Evolutionary conservation across 2,329 filamentous ascomycete genomes (phyloP).

Genomic region (Corniculantispora saksenae): DNA sequence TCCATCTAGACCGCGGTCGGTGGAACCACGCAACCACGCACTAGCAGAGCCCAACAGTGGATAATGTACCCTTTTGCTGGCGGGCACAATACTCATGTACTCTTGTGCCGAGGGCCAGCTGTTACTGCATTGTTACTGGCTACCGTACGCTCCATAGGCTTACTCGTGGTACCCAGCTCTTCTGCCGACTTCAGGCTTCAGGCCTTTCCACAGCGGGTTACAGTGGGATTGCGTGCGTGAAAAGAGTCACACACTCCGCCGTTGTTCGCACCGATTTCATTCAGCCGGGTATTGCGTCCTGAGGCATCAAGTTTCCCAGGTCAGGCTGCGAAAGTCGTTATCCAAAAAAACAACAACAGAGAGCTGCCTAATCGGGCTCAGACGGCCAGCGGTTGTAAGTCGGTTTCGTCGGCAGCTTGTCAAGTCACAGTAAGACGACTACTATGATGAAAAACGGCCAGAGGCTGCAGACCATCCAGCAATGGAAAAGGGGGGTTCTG

Average conservation of each 20-base stretch:
- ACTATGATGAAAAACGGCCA: too few relatives aligned
- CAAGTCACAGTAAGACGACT: too few relatives aligned
- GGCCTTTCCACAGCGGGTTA: neutral
- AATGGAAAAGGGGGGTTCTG: neutral
- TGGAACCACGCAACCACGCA: slow-evolving; percentile 10
- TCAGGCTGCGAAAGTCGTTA: neutral
- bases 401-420: too few relatives aligned
- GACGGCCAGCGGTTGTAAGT: neutral
- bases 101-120: neutral
- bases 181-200: too few relatives aligned
- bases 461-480: neutral
- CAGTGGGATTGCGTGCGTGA: neutral
- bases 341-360: neutral
- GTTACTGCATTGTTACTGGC: slow-evolving; percentile 12
- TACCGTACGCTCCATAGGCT: slow-evolving; percentile 1
- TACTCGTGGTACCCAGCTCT: neutral
- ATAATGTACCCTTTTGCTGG: slow-evolving; percentile 17
- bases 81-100: neutral
- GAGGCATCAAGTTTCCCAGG: neutral
- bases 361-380: slow-evolving; percentile 9
- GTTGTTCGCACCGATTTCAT: neutral
- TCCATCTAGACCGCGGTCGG: slow-evolving; percentile 18
- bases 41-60: slow-evolving; percentile 11
- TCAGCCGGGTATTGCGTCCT: neutral
- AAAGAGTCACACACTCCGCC: neutral